phyloP scores from a whole-genome alignment of 2,329 filamentous ascomycete genomes.

The Dactylellina parvicollis region DNA sequence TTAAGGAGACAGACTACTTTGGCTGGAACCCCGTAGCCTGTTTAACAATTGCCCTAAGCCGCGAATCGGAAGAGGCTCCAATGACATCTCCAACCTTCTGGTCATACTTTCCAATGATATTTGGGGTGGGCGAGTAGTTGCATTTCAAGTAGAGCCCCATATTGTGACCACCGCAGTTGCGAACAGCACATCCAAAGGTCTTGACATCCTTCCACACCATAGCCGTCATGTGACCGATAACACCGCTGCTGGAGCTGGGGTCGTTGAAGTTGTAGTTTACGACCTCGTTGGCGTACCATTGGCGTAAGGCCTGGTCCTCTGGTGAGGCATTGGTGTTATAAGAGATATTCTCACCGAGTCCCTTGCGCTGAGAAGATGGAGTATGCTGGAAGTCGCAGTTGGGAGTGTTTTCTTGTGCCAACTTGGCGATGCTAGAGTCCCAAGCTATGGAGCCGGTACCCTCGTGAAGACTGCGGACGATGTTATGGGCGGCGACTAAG shows the following conservation, averaged over 20 bases:
- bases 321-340: constrained; percentile 50
- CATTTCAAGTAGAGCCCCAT: constrained; percentile 51
- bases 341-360: constrained; percentile 45
- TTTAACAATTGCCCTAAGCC: constrained; percentile 27
- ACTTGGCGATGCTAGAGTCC: constrained; percentile 40
- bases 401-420: constrained; percentile 32
- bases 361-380: constrained; percentile 21
- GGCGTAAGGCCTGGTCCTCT: constrained; percentile 42
- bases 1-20: constrained; percentile 1
- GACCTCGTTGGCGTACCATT: constrained; percentile 52
- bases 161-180: constrained; percentile 29
- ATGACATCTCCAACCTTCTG: constrained; percentile 38
- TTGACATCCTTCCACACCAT: constrained; percentile 50
- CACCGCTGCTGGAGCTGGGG: constrained; percentile 14
- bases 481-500: constrained; percentile 41
- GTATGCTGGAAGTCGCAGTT: constrained; percentile 46
- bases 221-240: constrained; percentile 49
- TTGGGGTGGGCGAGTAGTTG: constrained; percentile 42
- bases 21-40: constrained; percentile 43
- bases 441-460: constrained; percentile 31
- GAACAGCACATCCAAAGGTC: constrained; percentile 41
- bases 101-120: constrained; percentile 39
- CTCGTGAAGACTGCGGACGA: constrained; percentile 42
- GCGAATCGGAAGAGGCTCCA: constrained; percentile 19
- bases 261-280: constrained; percentile 48